Base-by-base conservation (phyloP, 768 basidiomycete genomes). In the Tubosaeta brunneosetosa region DNA sequence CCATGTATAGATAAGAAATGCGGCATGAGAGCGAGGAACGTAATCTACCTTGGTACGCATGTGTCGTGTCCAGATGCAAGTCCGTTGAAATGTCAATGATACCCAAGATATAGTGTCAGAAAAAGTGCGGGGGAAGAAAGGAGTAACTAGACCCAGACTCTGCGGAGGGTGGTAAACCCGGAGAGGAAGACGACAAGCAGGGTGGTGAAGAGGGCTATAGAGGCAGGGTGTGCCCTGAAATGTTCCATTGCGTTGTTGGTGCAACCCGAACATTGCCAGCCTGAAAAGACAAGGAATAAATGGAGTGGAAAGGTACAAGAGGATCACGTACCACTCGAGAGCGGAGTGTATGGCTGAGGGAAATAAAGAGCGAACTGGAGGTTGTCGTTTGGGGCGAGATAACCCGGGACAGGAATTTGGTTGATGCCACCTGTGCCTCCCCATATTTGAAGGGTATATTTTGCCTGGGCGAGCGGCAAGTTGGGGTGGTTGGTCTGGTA, bases 351-450 rank as follows among this genome's bases (percentile, higher is more conserved):
- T 6, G 70, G 12, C 55, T 75, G 75, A 10, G 84, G 84, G 25
- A 76, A 75, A 65, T 88, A 88, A 57, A 88, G 61, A 33, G 82
- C 82, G 64, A 88, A 88, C 56, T 69, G 65, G 44, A 83, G 72
- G 4, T 75, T 68, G 27, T 71, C 71, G 63, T 84, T 82, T 34
- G 82, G 77, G 47, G 68, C 73, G 50, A 88, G 73, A 57, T 73
- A 68, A 0, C 86, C 86, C 0, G 80, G 77, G 7, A 72, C 59
- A 8, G 79, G 65, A 6, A 65, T 61, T 1, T 78, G 80, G 13
- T 70, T 77, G 19, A 77, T 70, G 5, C 86, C 85, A 27, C 80
- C 70, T 45, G 78, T 69, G 55, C 76, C 85, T 64, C 40, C 40
- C 40, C 72, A 81, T 36, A 88, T 75, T 10, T 75, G 73, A 7